A percentile compares a stretch with the other conserved stretches of the same genome.
Conservation (phyloP, 2,329 filamentous ascomycete species). For the Zopfia rhizophila region DNA sequence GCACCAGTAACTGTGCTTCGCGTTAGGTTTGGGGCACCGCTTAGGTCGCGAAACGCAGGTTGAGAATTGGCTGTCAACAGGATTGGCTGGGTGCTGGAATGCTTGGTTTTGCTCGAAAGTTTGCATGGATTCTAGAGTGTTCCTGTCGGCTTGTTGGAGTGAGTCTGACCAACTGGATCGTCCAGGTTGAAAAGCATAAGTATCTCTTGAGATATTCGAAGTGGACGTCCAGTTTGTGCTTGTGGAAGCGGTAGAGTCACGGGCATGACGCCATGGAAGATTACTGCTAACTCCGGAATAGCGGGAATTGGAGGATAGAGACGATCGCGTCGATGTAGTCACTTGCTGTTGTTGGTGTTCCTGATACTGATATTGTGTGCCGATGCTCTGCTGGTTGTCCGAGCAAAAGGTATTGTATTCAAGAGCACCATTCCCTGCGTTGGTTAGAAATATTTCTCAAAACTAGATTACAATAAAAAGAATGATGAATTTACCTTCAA, state of each 20-base stretch:
- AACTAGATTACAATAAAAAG: too few relatives aligned
- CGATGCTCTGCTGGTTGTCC: constrained; percentile 17
- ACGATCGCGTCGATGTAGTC: constrained; percentile 35
- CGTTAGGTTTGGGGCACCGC: constrained; percentile 26
- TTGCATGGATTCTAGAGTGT: constrained; percentile 12
- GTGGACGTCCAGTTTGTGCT: constrained; percentile 32
- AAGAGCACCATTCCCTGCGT: too few relatives aligned
- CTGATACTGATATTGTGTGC: constrained; percentile 15
- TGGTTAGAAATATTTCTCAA: too few relatives aligned
- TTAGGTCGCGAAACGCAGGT: constrained; percentile 41
- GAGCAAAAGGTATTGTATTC: too few relatives aligned
- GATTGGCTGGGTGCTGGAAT: constrained; percentile 3
- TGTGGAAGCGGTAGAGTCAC: constrained; percentile 36
- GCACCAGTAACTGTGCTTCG: constrained; percentile 46
- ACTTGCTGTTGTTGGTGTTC: constrained; percentile 30
- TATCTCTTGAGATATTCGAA: constrained; percentile 23
- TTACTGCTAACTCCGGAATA: constrained; percentile 29
- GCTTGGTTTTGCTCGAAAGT: constrained; percentile 5
- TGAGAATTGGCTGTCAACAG: constrained; percentile 35
- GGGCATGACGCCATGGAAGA: constrained; percentile 25
- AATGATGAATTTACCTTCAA: too few relatives aligned
- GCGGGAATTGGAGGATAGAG: constrained; percentile 24
- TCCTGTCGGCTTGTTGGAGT: too few relatives aligned
- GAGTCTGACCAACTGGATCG: constrained; percentile 7
- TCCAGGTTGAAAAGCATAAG: constrained; percentile 27